These are phyloP conservation scores for Myrmaecium sp. DNA, from an alignment of 2,329 filamentous ascomycete species.

Conservation along the genomic window DNA sequence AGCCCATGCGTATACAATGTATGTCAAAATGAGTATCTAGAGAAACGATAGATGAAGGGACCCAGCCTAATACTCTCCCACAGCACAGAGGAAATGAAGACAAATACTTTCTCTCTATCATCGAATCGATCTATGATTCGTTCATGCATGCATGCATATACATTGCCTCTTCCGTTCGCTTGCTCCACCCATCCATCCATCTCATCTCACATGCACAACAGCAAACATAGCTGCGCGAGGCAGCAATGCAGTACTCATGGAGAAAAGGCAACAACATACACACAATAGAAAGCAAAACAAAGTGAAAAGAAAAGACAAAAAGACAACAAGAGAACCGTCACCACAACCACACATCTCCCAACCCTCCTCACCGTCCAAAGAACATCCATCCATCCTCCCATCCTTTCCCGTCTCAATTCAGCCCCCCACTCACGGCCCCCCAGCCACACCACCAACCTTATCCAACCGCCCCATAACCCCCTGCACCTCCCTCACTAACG, in stretches of 20 bases:
- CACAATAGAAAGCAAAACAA: conserved; percentile 1
- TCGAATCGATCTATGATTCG: no score
- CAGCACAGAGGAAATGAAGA: no score
- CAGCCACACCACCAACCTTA: conserved; percentile 11
- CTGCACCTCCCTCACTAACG: conserved; percentile 56
- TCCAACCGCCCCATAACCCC: conserved; percentile 49
- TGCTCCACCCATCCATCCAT: no score
- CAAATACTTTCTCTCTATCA: no score
- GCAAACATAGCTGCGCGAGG: no score
- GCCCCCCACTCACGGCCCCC: neutral
- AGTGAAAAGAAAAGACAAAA: neutral
- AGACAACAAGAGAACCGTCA: neutral
- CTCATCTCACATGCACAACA: no score
- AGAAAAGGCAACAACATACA: neutral
- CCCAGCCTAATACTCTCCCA: no score
- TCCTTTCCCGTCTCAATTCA: neutral
- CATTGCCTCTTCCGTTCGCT: no score
- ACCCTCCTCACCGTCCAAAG: neutral
- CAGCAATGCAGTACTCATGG: conserved; percentile 6
- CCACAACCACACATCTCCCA: neutral
- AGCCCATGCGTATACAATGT: no score
- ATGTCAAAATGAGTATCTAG: no score
- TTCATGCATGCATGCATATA: no score
- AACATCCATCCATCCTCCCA: neutral
- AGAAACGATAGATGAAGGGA: no score